These are phyloP conservation scores for Calonectria pauciramosa DNA, from an alignment of 2,329 filamentous ascomycete genomes.

Conservation along the genomic window DNA sequence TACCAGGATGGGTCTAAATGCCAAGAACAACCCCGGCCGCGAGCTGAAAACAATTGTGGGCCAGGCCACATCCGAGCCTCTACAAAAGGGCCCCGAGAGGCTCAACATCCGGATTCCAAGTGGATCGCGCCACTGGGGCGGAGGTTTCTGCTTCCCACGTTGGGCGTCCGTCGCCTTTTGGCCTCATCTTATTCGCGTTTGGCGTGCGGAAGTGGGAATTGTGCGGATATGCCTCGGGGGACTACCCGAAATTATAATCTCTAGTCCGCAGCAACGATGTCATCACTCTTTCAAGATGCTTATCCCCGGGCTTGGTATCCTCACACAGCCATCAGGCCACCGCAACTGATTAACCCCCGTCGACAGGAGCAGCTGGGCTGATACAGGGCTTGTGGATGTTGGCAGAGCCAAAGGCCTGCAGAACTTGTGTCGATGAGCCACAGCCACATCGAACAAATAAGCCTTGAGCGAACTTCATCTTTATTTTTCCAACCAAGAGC, in stretches of 20 bases:
- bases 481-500: background rate
- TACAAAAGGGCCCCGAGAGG: background rate
- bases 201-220: background rate
- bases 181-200: background rate
- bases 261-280: background rate
- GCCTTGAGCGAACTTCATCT: background rate
- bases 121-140: background rate
- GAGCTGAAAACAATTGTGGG: constrained; percentile 2
- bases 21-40: background rate
- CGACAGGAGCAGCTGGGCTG: background rate
- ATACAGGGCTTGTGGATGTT: background rate
- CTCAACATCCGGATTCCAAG: no score
- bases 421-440: background rate
- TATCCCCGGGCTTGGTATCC: background rate
- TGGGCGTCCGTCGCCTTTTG: background rate
- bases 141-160: background rate
- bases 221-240: background rate
- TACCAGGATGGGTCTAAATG: background rate
- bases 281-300: background rate
- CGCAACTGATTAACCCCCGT: background rate
- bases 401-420: background rate
- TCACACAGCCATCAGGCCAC: background rate
- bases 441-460: background rate
- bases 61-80: background rate
- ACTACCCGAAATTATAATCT: background rate